These are phyloP conservation scores for Tetrastigma voinierianum DNA, from an alignment of 164 flowering plant genomes.

Conservation along the genomic window DNA sequence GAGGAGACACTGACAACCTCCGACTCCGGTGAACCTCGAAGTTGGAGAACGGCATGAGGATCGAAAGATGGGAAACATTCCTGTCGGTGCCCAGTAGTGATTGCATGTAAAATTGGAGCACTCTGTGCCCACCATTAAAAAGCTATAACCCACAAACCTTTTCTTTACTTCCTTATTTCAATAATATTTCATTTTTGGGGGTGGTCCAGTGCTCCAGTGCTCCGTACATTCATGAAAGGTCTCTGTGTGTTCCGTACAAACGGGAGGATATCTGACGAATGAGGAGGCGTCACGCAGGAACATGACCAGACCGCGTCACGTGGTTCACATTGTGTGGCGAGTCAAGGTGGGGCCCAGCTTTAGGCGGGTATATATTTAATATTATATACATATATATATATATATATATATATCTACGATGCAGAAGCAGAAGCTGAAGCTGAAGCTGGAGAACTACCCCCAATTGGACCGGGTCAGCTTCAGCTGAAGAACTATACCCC, in stretches of 20 bases:
- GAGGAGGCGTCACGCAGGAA: not conserved
- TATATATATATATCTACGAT: too few relatives aligned
- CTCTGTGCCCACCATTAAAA: conserved; percentile 2
- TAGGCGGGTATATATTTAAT: not conserved
- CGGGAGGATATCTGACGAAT: conserved; percentile 4
- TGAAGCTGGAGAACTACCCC: too few relatives aligned
- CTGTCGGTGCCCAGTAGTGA: conserved; percentile 30
- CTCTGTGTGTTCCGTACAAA: conserved; percentile 13
- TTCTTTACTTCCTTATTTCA: too few relatives aligned
- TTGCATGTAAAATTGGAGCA: conserved; percentile 13
- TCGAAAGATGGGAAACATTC: conserved; percentile 16
- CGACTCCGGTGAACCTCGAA: conserved; percentile 19
- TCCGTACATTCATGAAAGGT: not conserved
- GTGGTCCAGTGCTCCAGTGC: too few relatives aligned
- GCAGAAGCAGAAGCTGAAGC: too few relatives aligned
- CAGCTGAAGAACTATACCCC: too few relatives aligned
- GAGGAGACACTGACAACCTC: conserved; percentile 16
- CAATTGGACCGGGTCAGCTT: too few relatives aligned
- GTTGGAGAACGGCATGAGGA: conserved; percentile 4
- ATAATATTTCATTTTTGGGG: too few relatives aligned
- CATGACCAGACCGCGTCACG: conserved; percentile 14
- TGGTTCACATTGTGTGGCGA: conserved; percentile 8
- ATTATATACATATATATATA: too few relatives aligned
- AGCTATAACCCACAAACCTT: not conserved
- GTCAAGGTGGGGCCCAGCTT: not conserved